Evolutionary conservation across 306 rosid genomes (phyloP).

Genomic region (Quercus agrifolia): DNA sequence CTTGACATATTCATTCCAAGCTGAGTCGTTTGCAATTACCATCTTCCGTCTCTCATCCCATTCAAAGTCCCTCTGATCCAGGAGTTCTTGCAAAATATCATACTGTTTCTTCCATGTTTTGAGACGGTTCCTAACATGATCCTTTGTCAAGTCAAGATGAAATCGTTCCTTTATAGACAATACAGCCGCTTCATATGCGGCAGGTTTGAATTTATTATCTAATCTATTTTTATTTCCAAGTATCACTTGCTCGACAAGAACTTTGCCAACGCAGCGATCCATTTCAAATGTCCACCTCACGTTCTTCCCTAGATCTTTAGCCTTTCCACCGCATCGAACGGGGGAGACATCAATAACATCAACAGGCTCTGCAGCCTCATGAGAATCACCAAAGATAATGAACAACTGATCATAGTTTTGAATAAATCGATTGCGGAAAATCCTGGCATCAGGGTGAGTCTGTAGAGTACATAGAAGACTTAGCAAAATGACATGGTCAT

Average conservation of each 20-base stretch:
- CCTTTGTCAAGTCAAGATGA: constrained; percentile 41
- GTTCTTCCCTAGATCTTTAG: constrained; percentile 34
- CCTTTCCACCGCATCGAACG: constrained; percentile 23
- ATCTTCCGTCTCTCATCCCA: constrained; percentile 50
- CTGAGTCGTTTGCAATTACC: constrained; percentile 44
- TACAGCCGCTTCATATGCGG: constrained; percentile 49
- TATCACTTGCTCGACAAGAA: constrained; percentile 44
- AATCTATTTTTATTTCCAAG: constrained; percentile 39
- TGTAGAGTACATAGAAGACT: constrained; percentile 23
- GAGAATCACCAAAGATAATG: constrained; percentile 40
- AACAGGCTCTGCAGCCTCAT: constrained; percentile 27
- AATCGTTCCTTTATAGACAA: constrained; percentile 36
- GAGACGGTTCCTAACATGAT: constrained; percentile 47
- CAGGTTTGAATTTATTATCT: constrained; percentile 40
- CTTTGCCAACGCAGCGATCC: constrained; percentile 43
- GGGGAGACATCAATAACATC: constrained; percentile 26
- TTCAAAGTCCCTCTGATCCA: constrained; percentile 39
- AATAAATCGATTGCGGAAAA: constrained; percentile 35
- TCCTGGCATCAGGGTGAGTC: constrained; percentile 50
- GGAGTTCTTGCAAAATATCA: constrained; percentile 34
- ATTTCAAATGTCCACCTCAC: constrained; percentile 56
- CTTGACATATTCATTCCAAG: constrained; percentile 51
- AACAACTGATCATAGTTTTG: constrained; percentile 47
- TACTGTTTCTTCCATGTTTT: constrained; percentile 50
- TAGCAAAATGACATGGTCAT: constrained; percentile 4